These are phyloP conservation scores for Scedosporium apiospermum DNA, from an alignment of 2,329 filamentous ascomycete species.

Conservation along the genomic window DNA sequence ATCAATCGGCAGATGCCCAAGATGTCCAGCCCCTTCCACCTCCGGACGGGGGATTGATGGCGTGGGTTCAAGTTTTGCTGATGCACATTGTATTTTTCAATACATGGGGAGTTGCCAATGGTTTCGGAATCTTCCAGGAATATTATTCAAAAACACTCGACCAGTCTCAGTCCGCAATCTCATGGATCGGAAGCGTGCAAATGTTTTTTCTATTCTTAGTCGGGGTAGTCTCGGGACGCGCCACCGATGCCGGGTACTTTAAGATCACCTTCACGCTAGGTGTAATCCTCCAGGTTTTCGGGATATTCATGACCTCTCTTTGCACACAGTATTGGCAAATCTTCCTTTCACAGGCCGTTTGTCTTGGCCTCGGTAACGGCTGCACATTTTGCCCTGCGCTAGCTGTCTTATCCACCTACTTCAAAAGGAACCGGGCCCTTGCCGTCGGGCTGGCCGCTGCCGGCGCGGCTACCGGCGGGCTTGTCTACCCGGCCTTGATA, in stretches of 20 bases:
- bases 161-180: slow-evolving; percentile 24
- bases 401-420: slow-evolving; percentile 54
- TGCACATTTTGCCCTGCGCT: slow-evolving; percentile 48
- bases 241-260: slow-evolving; percentile 40
- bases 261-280: slow-evolving; percentile 30
- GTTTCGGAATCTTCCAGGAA: slow-evolving; percentile 53
- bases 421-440: slow-evolving; percentile 42
- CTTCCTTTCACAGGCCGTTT: slow-evolving; percentile 38
- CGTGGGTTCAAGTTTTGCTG: slow-evolving; percentile 22
- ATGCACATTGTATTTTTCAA: slow-evolving; percentile 31
- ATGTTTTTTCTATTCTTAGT: slow-evolving; percentile 39
- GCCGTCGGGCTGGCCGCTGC: slow-evolving; percentile 50
- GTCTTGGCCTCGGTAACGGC: slow-evolving; percentile 41
- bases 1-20: background rate
- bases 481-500: slow-evolving; percentile 41
- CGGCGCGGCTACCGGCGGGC: slow-evolving; percentile 45
- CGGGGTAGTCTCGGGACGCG: slow-evolving; percentile 36
- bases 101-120: slow-evolving; percentile 36
- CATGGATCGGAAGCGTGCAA: slow-evolving; percentile 40
- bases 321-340: slow-evolving; percentile 37
- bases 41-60: slow-evolving; percentile 10
- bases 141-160: slow-evolving; percentile 29
- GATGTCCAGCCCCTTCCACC: background rate
- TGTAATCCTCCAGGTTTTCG: slow-evolving; percentile 30
- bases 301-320: slow-evolving; percentile 38